Evolutionary conservation across 108 stramenopile genomes (phyloP), one percentile per base, ranked within the genome.

Genomic region (Seminavis robusta): DNA sequence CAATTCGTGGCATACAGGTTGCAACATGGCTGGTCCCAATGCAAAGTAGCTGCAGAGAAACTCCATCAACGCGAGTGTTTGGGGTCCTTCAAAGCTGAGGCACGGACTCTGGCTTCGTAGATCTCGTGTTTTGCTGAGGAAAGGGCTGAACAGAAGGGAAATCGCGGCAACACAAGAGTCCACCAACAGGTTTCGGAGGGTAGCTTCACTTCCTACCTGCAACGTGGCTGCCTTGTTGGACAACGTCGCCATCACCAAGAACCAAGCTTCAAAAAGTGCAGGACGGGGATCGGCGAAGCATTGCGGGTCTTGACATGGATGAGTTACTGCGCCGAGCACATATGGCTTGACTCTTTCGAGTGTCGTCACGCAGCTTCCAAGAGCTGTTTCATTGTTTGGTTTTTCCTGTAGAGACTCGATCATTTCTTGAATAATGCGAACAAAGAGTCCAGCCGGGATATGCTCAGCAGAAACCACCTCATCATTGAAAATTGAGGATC

Each of bases 71-170:
- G 79, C 87, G 13, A 86, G 76, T 15, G 67, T 84, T 8, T 92
- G 86, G 8, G 90, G 80, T 17, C 85, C 87, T 67, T 92, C 91
- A 28, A 85, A 42, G 13, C 74, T 83, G 74, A 87, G 67, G 26
- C 90, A 81, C 21, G 71, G 58, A 36, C 79, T 67, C 33, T 46
- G 33, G n/a, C 44, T 49, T 21, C 69, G 53, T 13, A 49, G 42
- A 19, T 68, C 52, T 55, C 69, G 61, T 1, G 65, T 69, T 51
- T 69, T 80, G 9, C 54, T 63, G 13, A 76, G 33, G 5, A 59
- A 74, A 31, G 67, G 52, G 46, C 58, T 74, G 15, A 90, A 69
- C 2, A 90, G 56, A 2, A 84, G 65, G 4, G 52, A 31, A 28
- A 83, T 59, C 19, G 66, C 61, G 17, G 67, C 52, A 38, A 66